Base-by-base conservation (phyloP, 179 eudicot species). In the Gypsophila paniculata region DNA sequence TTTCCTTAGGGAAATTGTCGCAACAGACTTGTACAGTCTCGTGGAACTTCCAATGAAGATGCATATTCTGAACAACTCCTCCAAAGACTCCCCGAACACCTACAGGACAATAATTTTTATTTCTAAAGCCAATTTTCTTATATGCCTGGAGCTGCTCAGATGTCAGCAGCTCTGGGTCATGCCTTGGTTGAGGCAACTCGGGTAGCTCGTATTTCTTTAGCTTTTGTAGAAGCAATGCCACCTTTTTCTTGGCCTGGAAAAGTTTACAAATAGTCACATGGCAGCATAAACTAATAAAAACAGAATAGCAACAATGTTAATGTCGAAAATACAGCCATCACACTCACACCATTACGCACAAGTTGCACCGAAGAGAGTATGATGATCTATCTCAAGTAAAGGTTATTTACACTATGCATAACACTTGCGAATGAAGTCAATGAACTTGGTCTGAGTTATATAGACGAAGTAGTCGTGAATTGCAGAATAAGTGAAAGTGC, bases 41-140 rank as follows among this genome's bases (percentile, higher is more conserved):
- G 38, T 95, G 97, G 79, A 95, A 95, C 82, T 95, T 95, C 99
- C 99, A 95, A 65, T 95, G 99, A 69, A 95, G 86, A 78, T 95
- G 99, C 99, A 95, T 92, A 72, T 95, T 95, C 77, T 95, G 97
- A 64, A 95, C 99, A 68, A 95, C 97, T 68, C 99, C 99, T 76
- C 99, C 99, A 77, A 95, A 95, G 79, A 95, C 99, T 72, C 99
- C 99, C 75, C 99, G 97, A 60, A 95, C 97, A 82, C 99, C 99
- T 79, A 95, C 95, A 68, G 91, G 93, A 18, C 83, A 90, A 73
- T 95, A 95, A 72, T 95, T 95, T 82, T 81, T 91, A 67, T 95
- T 95, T 85, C 88, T 88, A 77, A 86, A 95, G 52, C 99, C 99
- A 70, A 92, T 92, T 74, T 95, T 95, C 83, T 85, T 92, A 72